Percentiles rank a stretch among this genome's conserved stretches.
Evolutionary conservation across 148 eudicot genomes (phyloP).

Genomic region (Diospyros lotus): DNA sequence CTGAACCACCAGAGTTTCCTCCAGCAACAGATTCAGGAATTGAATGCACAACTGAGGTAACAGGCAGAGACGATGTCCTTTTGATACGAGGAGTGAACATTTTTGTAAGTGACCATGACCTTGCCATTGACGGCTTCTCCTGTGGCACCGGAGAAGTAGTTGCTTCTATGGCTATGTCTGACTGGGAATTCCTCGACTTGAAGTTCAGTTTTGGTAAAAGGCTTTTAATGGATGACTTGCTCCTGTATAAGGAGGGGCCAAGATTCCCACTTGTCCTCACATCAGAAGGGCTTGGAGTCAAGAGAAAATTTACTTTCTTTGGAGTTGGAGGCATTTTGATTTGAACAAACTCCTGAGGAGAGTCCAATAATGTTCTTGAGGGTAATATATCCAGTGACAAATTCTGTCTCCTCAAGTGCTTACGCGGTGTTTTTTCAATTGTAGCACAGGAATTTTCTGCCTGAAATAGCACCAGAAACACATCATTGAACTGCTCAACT

Average conservation of each 20-base stretch:
- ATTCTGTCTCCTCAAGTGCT: conserved; percentile 61
- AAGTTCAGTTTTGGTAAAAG: conserved; percentile 57
- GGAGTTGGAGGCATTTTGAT: conserved; percentile 60
- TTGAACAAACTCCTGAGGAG: conserved; percentile 50
- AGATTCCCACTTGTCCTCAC: conserved; percentile 47
- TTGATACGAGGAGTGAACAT: conserved; percentile 71
- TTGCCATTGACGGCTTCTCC: conserved; percentile 53
- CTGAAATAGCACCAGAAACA: conserved; percentile 10
- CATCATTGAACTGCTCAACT: background rate
- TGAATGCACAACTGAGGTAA: conserved; percentile 36
- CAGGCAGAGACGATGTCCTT: conserved; percentile 62
- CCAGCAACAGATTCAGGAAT: conserved; percentile 33
- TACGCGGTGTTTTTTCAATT: conserved; percentile 31
- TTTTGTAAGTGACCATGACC: conserved; percentile 59
- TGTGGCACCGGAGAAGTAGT: conserved; percentile 34
- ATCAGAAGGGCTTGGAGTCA: conserved; percentile 49
- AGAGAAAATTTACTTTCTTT: conserved; percentile 68
- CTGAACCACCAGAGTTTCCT: conserved; percentile 33
- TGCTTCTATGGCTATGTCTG: conserved; percentile 38
- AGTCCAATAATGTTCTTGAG: conserved; percentile 39
- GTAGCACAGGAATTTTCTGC: conserved; percentile 17
- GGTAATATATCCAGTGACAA: conserved; percentile 64
- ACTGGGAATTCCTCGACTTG: conserved; percentile 36
- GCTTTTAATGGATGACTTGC: conserved; percentile 46
- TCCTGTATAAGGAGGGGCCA: conserved; percentile 47